Conservation (phyloP, 768 basidiomycete genomes). For the Amanita fuliginea region DNA sequence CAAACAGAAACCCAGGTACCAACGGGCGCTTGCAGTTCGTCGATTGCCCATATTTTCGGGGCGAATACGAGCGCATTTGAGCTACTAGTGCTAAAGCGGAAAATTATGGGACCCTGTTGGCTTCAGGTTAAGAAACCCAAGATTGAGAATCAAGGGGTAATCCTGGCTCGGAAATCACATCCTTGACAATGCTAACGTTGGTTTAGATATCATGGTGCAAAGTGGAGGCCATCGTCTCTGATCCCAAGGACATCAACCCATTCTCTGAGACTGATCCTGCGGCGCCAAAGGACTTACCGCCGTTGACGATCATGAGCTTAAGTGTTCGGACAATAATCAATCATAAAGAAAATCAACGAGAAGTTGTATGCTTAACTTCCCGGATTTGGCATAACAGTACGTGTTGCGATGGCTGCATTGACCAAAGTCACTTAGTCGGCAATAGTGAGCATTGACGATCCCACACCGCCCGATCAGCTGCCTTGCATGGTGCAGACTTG, state of each 20-base stretch:
- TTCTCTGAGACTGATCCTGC: slow-evolving; percentile 59
- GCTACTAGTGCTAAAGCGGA: slow-evolving; percentile 84
- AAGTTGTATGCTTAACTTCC: slow-evolving; percentile 77
- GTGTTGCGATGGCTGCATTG: slow-evolving; percentile 9
- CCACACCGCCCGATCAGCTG: slow-evolving; percentile 80
- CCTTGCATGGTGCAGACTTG: slow-evolving; percentile 80
- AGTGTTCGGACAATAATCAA: slow-evolving; percentile 87
- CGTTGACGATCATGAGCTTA: slow-evolving; percentile 84
- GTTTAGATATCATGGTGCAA: slow-evolving; percentile 95
- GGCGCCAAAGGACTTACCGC: slow-evolving; percentile 74
- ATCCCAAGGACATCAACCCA: slow-evolving; percentile 85
- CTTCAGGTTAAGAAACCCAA: slow-evolving; percentile 69
- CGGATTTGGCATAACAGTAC: slow-evolving; percentile 68
- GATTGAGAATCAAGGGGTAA: slow-evolving; percentile 71
- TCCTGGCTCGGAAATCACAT: slow-evolving; percentile 13
- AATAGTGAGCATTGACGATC: slow-evolving; percentile 81
- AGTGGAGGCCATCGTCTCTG: slow-evolving; percentile 70
- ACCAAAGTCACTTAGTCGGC: neutral
- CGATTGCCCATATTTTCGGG: slow-evolving; percentile 82
- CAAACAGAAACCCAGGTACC: slow-evolving; percentile 64
- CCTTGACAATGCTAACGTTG: neutral
- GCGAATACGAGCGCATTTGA: slow-evolving; percentile 92
- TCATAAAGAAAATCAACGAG: slow-evolving; percentile 88
- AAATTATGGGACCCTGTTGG: slow-evolving; percentile 99
- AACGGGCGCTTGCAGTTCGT: slow-evolving; percentile 61